These are phyloP conservation scores for Nicotiana knightiana DNA, from an alignment of 257 asterid species.

Conservation along the genomic window DNA sequence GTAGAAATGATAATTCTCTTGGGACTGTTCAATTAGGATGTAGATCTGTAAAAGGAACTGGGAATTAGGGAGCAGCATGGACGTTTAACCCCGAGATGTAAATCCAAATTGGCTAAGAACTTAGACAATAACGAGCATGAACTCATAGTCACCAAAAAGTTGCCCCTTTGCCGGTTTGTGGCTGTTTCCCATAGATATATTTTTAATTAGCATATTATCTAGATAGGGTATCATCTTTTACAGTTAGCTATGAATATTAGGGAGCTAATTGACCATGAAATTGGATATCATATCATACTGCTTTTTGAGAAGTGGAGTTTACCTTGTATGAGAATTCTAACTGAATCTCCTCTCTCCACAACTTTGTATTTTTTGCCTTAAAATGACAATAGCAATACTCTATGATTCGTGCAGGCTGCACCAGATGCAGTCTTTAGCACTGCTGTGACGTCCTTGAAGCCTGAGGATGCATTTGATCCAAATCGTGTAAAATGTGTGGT, in stretches of 20 bases:
- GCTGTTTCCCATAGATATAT: no score
- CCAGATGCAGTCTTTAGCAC: slow-evolving; percentile 98
- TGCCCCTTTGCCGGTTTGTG: no score
- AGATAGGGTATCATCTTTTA: neutral
- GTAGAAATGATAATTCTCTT: no score
- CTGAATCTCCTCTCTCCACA: neutral
- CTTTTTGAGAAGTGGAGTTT: neutral
- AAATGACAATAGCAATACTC: slow-evolving; percentile 1
- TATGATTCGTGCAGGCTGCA: slow-evolving; percentile 50
- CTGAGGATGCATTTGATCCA: slow-evolving; percentile 83
- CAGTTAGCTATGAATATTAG: neutral
- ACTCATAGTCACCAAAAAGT: no score
- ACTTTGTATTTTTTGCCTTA: neutral
- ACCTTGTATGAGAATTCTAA: neutral
- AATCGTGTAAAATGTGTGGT: slow-evolving; percentile 88
- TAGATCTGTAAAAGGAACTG: no score
- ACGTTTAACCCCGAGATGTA: no score
- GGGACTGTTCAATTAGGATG: no score
- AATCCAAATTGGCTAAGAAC: no score
- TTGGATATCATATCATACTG: neutral
- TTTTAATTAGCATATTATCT: neutral
- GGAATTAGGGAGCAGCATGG: no score
- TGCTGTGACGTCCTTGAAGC: slow-evolving; percentile 72
- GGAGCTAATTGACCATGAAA: neutral
- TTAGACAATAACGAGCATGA: no score